Evolutionary conservation across 2,329 filamentous ascomycete genomes (phyloP), one percentile per base, ranked within the genome.

Genomic region (Talaromyces sp.): DNA sequence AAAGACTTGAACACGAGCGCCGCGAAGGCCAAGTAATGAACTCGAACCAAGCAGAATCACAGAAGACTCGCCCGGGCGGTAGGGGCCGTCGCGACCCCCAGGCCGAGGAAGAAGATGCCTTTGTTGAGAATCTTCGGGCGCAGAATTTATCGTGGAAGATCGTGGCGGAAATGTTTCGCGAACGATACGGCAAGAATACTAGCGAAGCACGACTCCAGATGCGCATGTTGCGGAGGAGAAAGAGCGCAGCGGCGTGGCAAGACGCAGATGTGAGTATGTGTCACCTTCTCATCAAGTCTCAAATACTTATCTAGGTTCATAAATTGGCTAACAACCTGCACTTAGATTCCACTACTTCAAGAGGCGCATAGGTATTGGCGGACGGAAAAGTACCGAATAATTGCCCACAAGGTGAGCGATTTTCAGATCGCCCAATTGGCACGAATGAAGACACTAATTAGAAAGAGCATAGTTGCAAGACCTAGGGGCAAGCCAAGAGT

Each of bases 191-290:
- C 22, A 78, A 76, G 63, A 75, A 78, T 67, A 75, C 74, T 7
- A 72, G 75, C 25, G 74, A 78, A 66, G 77, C 78, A 5, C 72
- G 77, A 37, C 70, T 80, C 65, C 78, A 80, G 69, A 80, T 80
- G 78, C 75, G 78, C 37, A 72, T 78, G 66, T 68, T 73, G 41
- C 77, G 78, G 45, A 69, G 77, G 50, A 74, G 75, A 52, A 75
- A 77, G 62, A 72, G 76, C 61, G 72, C 75, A 31, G 68, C 71
- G 54, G 69, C 72, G 47, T 80, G 78, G 78, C 76, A 78, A 64
- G 75, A 79, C 66, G 71, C 75, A 63, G 77, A 80, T 79, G 77
- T 80, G 77, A 80, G 79, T 71, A 78, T 79, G 72, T 68, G 58
- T 68, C 70, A 19, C 62, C 41, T 60, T 61, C 49, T 61, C 61